A percentile compares a stretch with the other conserved stretches of the same genome.
phyloP scores from a whole-genome alignment of 2,329 filamentous ascomycete genomes.

The Colletotrichum sp. region DNA sequence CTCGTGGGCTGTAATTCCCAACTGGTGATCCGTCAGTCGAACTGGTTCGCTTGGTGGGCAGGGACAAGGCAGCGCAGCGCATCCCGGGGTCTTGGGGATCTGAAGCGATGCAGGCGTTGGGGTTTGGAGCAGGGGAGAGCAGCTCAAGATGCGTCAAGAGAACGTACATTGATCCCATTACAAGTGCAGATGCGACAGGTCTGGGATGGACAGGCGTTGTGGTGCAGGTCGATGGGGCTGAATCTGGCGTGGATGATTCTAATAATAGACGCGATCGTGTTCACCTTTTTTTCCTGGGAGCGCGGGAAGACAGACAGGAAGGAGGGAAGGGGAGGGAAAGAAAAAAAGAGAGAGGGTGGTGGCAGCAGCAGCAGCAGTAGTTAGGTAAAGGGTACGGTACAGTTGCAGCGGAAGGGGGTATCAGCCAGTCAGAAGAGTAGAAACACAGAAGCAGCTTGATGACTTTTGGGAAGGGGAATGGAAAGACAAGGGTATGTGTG shows the following conservation, averaged over 20 bases:
- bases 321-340: conserved; percentile 25
- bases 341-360: conserved; percentile 11
- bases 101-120: neutral
- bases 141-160: conserved; percentile 11
- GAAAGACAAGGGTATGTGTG: neutral
- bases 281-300: conserved; percentile 32
- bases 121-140: conserved; percentile 12
- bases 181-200: conserved; percentile 23
- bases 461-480: neutral
- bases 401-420: neutral
- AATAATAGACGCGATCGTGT: conserved; percentile 57
- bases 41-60: neutral
- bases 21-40: conserved; percentile 18
- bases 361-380: conserved; percentile 1
- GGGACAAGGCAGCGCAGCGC: conserved; percentile 6
- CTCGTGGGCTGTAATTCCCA: conserved; percentile 3
- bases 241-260: conserved; percentile 56
- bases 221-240: conserved; percentile 51
- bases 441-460: neutral
- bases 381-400: neutral
- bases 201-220: conserved; percentile 32
- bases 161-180: conserved; percentile 25
- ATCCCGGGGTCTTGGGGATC: conserved; percentile 5
- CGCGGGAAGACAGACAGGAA: conserved; percentile 26
- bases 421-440: neutral